Base-by-base conservation (phyloP, 768 basidiomycete species). In the Collybiopsis confluens region DNA sequence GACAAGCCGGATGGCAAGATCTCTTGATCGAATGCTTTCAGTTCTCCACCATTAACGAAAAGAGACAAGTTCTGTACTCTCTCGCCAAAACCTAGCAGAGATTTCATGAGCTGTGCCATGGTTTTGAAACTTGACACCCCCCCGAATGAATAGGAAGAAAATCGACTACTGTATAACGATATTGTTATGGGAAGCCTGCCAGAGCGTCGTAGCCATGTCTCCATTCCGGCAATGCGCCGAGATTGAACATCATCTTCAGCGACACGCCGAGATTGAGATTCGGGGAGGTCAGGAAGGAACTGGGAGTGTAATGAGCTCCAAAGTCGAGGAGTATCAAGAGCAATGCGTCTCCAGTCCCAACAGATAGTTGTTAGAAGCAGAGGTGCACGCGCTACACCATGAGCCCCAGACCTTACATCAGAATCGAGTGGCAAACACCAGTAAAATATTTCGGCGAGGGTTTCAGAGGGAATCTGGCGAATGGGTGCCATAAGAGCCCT, bases 361-460 rank as follows among this genome's bases (percentile, higher is more conserved):
- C 69, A 65, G 20, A 70, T 50, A 10, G 59, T 48, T 2, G 61
- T 59, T 8, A 68, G 38, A 20, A 68, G 41, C 10, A 70, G 27
- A 2, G 68, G 67, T 1, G 62, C 62, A 0, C 58, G 45, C 1
- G 20, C 26, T 3, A 53, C 44, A 16, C 62, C 54, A 13, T 62
- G 65, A 9, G 57, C 59, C 16, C 54, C 52, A 24, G 61, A 57
- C 3, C 40, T 33, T 33, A 13, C 6, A 30, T 56, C 48, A 0
- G 52, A n/a, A 3, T n/a, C n/a, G n/a, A n/a, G n/a, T n/a, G 64
- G 61, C 3, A 69, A 53, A 54, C 68, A 69, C 6, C 45, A 54
- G 7, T 62, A 27, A 47, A 69, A 69, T 21, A 69, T 65, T 37
- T 62, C 61, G 9, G 55, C 54, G 2, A 69, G 45, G 5, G 65